Conservation (phyloP, 2,329 filamentous ascomycete species). For the Ceratocystis smalleyi region DNA sequence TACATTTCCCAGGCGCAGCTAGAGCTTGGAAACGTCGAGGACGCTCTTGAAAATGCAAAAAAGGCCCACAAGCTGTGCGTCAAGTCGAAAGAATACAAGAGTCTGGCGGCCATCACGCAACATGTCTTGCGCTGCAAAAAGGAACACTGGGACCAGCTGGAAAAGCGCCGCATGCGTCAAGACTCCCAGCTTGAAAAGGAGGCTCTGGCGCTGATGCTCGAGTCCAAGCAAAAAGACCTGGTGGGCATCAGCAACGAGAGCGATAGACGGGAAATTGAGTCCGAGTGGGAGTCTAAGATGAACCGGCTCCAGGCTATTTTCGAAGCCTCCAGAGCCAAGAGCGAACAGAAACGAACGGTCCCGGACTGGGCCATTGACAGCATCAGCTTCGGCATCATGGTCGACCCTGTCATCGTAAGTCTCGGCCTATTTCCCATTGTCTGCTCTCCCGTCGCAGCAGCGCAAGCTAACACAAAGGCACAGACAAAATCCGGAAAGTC, state of each 20-base stretch:
- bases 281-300: slow-evolving; percentile 35
- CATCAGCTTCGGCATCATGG: slow-evolving; percentile 59
- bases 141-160: slow-evolving; percentile 64
- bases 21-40: slow-evolving; percentile 40
- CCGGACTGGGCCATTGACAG: slow-evolving; percentile 67
- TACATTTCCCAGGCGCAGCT: slow-evolving; percentile 74
- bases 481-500: slow-evolving; percentile 73
- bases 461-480: slow-evolving; percentile 17
- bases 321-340: slow-evolving; percentile 32
- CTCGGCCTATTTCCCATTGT: background rate
- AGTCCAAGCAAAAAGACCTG: slow-evolving; percentile 25
- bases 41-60: slow-evolving; percentile 52
- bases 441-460: background rate
- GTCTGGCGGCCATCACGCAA: slow-evolving; percentile 53
- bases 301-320: slow-evolving; percentile 33
- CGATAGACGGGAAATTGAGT: slow-evolving; percentile 33
- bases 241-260: slow-evolving; percentile 31
- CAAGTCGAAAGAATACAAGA: slow-evolving; percentile 41
- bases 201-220: slow-evolving; percentile 37
- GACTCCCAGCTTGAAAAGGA: slow-evolving; percentile 44
- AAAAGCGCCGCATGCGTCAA: slow-evolving; percentile 43
- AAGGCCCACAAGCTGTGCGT: slow-evolving; percentile 58
- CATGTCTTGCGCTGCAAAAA: slow-evolving; percentile 72
- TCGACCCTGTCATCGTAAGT: slow-evolving; percentile 48
- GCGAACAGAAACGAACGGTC: slow-evolving; percentile 40